Conservation (phyloP, 1,284 basidiomycete species). For the Leccinum subrobustum region DNA sequence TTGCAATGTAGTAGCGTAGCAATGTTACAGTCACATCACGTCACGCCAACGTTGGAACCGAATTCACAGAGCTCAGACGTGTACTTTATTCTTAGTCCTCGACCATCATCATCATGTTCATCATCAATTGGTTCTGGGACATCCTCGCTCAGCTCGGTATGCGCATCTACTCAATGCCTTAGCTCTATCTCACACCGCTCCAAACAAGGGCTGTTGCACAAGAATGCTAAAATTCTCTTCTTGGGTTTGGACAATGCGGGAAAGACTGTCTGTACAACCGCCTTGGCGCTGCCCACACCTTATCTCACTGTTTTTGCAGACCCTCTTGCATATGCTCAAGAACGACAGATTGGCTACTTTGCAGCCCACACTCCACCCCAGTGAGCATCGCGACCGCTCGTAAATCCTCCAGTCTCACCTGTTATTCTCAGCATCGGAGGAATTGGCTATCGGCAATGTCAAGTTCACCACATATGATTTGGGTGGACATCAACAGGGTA, state of each 20-base stretch:
- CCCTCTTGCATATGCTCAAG: slow-evolving; percentile 99
- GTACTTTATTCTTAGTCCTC: slow-evolving; percentile 24
- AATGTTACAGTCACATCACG: slow-evolving; percentile 23
- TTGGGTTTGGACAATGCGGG: slow-evolving; percentile 98
- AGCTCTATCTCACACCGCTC: neutral
- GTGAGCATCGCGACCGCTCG: slow-evolving; percentile 45
- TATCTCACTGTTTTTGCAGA: slow-evolving; percentile 52
- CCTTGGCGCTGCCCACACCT: neutral
- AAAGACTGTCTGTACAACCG: slow-evolving; percentile 80
- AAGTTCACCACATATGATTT: slow-evolving; percentile 99
- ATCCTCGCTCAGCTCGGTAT: slow-evolving; percentile 86
- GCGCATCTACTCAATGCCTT: slow-evolving; percentile 23
- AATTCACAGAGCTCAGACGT: slow-evolving; percentile 16
- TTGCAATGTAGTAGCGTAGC: neutral
- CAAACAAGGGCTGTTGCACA: slow-evolving; percentile 85
- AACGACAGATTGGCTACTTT: slow-evolving; percentile 97
- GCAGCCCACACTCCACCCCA: slow-evolving; percentile 99
- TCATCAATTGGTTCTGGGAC: slow-evolving; percentile 95
- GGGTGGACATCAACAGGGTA: slow-evolving; percentile 96
- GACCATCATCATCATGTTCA: slow-evolving; percentile 60
- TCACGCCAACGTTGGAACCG: slow-evolving; percentile 13
- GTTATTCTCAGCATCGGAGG: slow-evolving; percentile 83
- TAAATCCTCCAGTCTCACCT: neutral
- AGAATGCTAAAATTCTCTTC: slow-evolving; percentile 99
- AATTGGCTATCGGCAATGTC: slow-evolving; percentile 97